Evolutionary conservation across 164 flowering plant species (phyloP), one percentile per base, ranked within the genome.

Genomic region (Umbellularia californica): DNA sequence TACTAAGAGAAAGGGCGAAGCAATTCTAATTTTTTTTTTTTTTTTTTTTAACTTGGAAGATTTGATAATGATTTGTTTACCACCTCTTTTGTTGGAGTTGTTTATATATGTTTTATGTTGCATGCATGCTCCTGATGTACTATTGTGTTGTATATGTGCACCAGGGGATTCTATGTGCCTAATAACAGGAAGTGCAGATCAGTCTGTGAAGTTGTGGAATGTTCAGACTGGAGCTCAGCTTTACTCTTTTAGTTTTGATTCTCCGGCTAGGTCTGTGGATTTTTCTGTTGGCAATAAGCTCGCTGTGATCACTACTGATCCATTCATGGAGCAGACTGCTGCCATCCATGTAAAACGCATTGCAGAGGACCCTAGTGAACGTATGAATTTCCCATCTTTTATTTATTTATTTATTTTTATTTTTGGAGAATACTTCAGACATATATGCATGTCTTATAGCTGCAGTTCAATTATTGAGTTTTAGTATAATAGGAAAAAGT

Each of bases 121-220:
- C 25, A 13, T 35, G 23, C 52, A 41, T 33, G 10, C 52, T 68
- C 6, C 20, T 68, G 23, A 68, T 68, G 11, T 68, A 70, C 19
- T 52, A 20, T 52, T 52, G 58, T 52, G 14, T 52, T 52, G 17
- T 52, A 4, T 30, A 52, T 52, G 14, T 58, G 11, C 62, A 75
- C 24, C 79, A 93, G 97, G 93, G 82, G 91, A 94, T 79, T 94
- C 97, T 14, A 80, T 55, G 72, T 80, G 81, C 55, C 87, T 94
- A n/a, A 87, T 94, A 9, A 91, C 98, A 11, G 97, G 90, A 24
- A 91, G 97, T 79, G 98, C 97, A 1, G 98, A 94, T 75, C 92
- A 89, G 87, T 77, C 90, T 9, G 97, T 78, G 14, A 94, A 90
- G 91, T 73, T 94, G 13, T 94, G 98, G 98, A 74, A 85, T 81